A percentile compares a stretch with the other conserved stretches of the same genome.
Conservation (phyloP, 371 early-diverging fungal genomes). For the Enterocytospora artemiae region DNA sequence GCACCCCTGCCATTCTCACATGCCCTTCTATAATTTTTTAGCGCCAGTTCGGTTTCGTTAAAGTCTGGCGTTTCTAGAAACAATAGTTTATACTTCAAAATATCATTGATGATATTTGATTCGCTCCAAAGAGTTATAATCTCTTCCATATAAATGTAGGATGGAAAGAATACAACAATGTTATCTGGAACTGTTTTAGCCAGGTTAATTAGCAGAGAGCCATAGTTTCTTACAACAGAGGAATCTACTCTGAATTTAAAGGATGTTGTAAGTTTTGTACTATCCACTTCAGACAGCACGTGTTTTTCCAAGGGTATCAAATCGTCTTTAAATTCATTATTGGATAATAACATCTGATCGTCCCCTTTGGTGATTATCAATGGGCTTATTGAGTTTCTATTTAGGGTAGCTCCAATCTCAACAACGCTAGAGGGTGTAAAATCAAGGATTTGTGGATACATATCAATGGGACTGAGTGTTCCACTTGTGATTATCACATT, state of each 20-base stretch:
- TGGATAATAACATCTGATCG: conserved; percentile 56
- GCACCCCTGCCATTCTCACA: conserved; percentile 97
- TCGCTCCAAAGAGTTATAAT: conserved; percentile 95
- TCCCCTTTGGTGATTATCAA: conserved; percentile 63
- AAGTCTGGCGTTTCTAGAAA: conserved; percentile 97
- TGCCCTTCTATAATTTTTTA: conserved; percentile 83
- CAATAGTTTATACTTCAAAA: conserved; percentile 85
- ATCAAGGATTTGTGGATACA: conserved; percentile 90
- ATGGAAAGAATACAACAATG: conserved; percentile 93
- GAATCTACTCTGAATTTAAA: conserved; percentile 93
- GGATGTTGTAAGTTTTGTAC: conserved; percentile 70
- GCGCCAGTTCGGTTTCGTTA: conserved; percentile 83
- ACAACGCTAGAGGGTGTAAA: conserved; percentile 68
- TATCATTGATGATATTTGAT: conserved; percentile 63
- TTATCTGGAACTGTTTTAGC: conserved; percentile 90
- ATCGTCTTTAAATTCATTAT: conserved; percentile 1
- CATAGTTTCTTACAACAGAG: conserved; percentile 95
- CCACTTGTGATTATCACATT: conserved; percentile 96
- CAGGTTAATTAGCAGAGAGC: conserved; percentile 83
- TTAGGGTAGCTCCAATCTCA: conserved; percentile 78
- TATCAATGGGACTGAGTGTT: conserved; percentile 89
- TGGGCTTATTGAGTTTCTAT: conserved; percentile 80
- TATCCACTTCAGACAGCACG: not conserved
- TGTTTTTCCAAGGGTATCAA: not conserved
- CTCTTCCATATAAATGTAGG: conserved; percentile 93